Evolutionary conservation across 2,329 filamentous ascomycete species (phyloP).

Genomic region (Hyphodiscus sp.): DNA sequence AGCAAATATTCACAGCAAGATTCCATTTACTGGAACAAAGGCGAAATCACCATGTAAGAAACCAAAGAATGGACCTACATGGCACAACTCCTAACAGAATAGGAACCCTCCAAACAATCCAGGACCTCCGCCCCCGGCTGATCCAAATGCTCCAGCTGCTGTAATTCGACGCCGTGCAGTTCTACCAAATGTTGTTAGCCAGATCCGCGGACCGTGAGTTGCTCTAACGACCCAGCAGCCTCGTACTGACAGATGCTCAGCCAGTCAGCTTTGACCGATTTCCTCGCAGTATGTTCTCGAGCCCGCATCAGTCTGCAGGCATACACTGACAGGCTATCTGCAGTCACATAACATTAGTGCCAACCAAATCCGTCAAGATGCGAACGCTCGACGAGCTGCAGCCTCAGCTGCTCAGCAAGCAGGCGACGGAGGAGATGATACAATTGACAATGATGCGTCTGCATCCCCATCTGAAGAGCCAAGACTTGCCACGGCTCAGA

Average conservation of each 20-base stretch:
- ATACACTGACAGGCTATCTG: constrained; percentile 37
- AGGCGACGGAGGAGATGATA: constrained; percentile 34
- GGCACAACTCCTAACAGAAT: not conserved
- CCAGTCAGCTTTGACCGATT: constrained; percentile 62
- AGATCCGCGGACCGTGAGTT: constrained; percentile 28
- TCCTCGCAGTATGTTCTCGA: constrained; percentile 47
- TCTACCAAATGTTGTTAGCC: constrained; percentile 13
- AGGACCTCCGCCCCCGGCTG: not conserved
- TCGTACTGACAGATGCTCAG: constrained; percentile 26
- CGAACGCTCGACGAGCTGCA: constrained; percentile 38
- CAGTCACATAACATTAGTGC: constrained; percentile 69
- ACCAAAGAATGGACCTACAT: not conserved
- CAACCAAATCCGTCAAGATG: constrained; percentile 45
- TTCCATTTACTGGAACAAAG: too few species aligned
- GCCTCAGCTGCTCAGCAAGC: constrained; percentile 31
- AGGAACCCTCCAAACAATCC: not conserved
- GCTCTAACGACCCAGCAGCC: not conserved
- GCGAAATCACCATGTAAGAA: not conserved
- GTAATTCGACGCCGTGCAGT: constrained; percentile 6
- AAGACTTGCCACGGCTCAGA: constrained; percentile 25
- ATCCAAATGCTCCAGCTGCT: not conserved
- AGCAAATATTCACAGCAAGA: not conserved
- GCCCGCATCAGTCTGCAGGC: not conserved
- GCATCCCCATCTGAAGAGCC: constrained; percentile 17
- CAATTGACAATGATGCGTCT: constrained; percentile 24